Base-by-base conservation (phyloP, 139 green algal genomes). In the Monoraphidium neglectum region DNA sequence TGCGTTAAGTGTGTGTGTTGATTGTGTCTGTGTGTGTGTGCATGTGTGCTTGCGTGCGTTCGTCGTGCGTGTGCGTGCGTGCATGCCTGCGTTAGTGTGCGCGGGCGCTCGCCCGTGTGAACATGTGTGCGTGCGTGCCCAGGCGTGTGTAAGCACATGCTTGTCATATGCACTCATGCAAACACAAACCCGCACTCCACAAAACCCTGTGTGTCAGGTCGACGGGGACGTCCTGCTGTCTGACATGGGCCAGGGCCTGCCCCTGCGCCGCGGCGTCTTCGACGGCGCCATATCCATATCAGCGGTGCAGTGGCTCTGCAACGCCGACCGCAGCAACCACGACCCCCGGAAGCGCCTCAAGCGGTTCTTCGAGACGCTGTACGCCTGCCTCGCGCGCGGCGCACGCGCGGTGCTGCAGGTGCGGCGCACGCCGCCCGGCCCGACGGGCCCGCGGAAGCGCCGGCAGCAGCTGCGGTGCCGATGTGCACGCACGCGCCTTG, bases 281-380 rank as follows among this genome's bases (percentile, higher is more conserved):
- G 89, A 96, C 68, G 92, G 90, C 1, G 93, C 90, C 51, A 93
- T 98, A 74, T 88, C 73, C 82, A 95, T 95, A 76, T 90, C 77
- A 8, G 91, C 91, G 13, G 82, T 95, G 68, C 95, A 98, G 84
- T 98, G 95, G 94, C 87, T 98, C n/a, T 97, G 95, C 86, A 98
- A 97, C 77, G 94, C 94, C 1, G 96, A 99, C 87, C 88, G 77
- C 13, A 83, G 71, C 23, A 59, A 38, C 2, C 74, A 96, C 61
- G 91, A 98, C 56, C 96, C 96, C 0, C 81, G 90, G n/a, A 87
- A 80, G 47, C 87, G 95, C 21, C 82, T 99, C 71, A 89, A 86
- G 51, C 73, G 81, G 28, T 98, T 99, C 84, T 99, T 99, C 76
- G 79, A 92, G 63, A 92, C 79, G 18, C 84, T 99, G 16, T 99